These are phyloP conservation scores for Psilocybe cubensis DNA, from an alignment of 768 basidiomycete genomes.

Conservation along the genomic window DNA sequence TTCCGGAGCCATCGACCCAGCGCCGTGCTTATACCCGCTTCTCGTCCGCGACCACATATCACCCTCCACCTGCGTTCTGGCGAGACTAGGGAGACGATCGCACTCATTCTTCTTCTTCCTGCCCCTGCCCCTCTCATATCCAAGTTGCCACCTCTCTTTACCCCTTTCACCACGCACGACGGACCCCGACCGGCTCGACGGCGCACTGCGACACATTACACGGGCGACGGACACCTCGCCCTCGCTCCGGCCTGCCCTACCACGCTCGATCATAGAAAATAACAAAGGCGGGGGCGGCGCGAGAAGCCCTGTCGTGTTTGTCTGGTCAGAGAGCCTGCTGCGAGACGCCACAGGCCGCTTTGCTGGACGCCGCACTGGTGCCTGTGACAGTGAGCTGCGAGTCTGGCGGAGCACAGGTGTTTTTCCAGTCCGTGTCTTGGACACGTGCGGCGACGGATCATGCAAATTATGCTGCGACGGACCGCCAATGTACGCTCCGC, in stretches of 20 bases:
- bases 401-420: conserved; percentile 33
- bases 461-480: conserved; percentile 26
- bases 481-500: conserved; percentile 48
- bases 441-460: conserved; percentile 5
- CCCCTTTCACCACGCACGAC: conserved; percentile 31
- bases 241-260: conserved; percentile 36
- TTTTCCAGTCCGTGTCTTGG: conserved; percentile 15
- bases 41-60: conserved; percentile 50
- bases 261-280: conserved; percentile 38
- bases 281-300: conserved; percentile 41
- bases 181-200: conserved; percentile 64
- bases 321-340: conserved; percentile 39
- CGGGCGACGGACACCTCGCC: conserved; percentile 52
- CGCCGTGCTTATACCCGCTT: conserved; percentile 5
- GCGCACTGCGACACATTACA: conserved; percentile 73
- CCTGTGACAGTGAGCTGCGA: conserved; percentile 46
- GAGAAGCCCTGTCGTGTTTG: conserved; percentile 27
- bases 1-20: conserved; percentile 9
- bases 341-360: conserved; percentile 18
- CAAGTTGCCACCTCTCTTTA: conserved; percentile 19
- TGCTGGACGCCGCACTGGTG: conserved; percentile 20
- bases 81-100: conserved; percentile 59
- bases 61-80: conserved; percentile 62
- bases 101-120: conserved; percentile 31
- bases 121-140: conserved; percentile 21